Conservation (phyloP, 1,284 basidiomycete genomes). For the Abortiporus biennis region DNA sequence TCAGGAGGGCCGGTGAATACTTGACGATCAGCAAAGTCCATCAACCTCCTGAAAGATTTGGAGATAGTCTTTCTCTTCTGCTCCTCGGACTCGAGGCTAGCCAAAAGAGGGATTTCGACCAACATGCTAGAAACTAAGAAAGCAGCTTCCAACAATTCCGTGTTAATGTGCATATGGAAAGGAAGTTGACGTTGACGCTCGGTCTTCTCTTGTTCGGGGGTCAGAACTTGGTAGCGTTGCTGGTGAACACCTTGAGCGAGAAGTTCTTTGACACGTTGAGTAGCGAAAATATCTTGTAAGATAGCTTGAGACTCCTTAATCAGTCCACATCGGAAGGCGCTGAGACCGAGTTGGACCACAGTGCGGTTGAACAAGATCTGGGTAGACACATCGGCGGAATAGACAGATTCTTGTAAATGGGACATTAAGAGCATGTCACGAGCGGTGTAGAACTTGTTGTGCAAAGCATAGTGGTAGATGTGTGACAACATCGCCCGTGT, state of each 20-base stretch:
- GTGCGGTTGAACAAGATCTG: slow-evolving; percentile 99
- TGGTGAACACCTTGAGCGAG: slow-evolving; percentile 95
- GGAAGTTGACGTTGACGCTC: slow-evolving; percentile 95
- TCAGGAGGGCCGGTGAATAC: slow-evolving; percentile 98
- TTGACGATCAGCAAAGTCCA: slow-evolving; percentile 97
- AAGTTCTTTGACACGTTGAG: slow-evolving; percentile 94
- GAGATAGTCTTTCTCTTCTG: slow-evolving; percentile 88
- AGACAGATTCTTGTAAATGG: slow-evolving; percentile 94
- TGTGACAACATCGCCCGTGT: slow-evolving; percentile 97
- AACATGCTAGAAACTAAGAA: slow-evolving; percentile 99
- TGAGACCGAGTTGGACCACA: slow-evolving; percentile 94
- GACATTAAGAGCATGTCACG: slow-evolving; percentile 99
- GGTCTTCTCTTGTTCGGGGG: slow-evolving; percentile 94
- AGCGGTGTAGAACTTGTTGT: slow-evolving; percentile 95
- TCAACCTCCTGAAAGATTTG: slow-evolving; percentile 90
- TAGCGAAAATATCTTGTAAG: slow-evolving; percentile 93
- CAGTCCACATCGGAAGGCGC: slow-evolving; percentile 93
- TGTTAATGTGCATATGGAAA: slow-evolving; percentile 99
- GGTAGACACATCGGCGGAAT: slow-evolving; percentile 93
- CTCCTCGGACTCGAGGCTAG: slow-evolving; percentile 92
- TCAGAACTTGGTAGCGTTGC: slow-evolving; percentile 82
- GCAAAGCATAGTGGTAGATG: slow-evolving; percentile 95
- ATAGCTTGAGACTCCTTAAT: slow-evolving; percentile 94
- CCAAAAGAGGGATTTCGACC: slow-evolving; percentile 93
- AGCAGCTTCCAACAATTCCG: slow-evolving; percentile 94